Conservation (phyloP, 2,329 filamentous ascomycete species). For the Didymosphaeria variabile region DNA sequence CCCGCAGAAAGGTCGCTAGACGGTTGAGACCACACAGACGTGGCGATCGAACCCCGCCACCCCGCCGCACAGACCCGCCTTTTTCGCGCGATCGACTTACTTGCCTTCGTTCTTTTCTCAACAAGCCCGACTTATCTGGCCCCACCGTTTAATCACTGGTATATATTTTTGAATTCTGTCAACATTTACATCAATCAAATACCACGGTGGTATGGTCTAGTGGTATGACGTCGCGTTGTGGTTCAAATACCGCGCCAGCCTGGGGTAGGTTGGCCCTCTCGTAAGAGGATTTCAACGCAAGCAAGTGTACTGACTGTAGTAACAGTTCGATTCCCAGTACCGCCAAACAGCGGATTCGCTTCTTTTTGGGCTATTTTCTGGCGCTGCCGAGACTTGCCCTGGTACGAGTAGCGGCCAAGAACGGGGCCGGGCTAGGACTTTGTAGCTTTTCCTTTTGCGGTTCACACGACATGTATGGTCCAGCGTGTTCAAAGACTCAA, state of each 20-base stretch:
- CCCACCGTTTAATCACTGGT: neutral
- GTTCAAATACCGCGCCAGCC: conserved; percentile 44
- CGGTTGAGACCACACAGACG: neutral
- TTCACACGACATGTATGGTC: too few relatives aligned
- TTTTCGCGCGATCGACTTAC: neutral
- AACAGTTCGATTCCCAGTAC: conserved; percentile 45
- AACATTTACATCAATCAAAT: conserved; percentile 28
- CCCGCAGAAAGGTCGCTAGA: neutral
- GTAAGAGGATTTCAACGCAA: conserved; percentile 23
- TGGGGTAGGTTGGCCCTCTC: conserved; percentile 44
- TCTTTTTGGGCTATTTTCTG: conserved; percentile 28
- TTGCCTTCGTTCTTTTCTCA: neutral
- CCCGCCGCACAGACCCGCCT: conserved; percentile 15
- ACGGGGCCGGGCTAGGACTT: neutral
- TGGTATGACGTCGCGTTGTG: conserved; percentile 54
- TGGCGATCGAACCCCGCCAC: neutral
- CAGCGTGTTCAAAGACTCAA: too few relatives aligned
- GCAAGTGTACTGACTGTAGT: conserved; percentile 29
- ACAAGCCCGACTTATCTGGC: neutral
- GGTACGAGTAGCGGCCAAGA: neutral
- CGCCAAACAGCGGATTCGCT: conserved; percentile 32
- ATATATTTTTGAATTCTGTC: conserved; percentile 12
- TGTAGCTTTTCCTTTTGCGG: too few relatives aligned
- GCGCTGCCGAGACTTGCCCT: neutral
- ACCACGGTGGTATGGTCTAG: conserved; percentile 48